Evolutionary conservation across 2,329 filamentous ascomycete species (phyloP).

Genomic region (Stagonosporopsis rhizophila): DNA sequence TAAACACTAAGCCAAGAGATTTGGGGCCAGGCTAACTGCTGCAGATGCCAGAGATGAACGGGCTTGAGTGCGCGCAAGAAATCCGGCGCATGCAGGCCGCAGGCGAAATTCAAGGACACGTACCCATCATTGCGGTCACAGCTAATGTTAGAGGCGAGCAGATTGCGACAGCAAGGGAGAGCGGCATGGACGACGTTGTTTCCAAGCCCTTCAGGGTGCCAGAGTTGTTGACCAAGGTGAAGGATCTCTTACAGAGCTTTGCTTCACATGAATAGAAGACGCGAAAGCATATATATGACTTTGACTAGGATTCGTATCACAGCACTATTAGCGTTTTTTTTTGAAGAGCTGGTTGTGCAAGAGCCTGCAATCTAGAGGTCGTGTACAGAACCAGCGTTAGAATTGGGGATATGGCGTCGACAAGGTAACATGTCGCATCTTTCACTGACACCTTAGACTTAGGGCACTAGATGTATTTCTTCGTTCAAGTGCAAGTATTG

Average conservation of each 20-base stretch:
- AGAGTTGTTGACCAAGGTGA: slow-evolving; percentile 41
- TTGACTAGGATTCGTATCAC: background rate
- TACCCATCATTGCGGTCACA: slow-evolving; percentile 48
- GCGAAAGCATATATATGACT: background rate
- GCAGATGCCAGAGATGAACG: slow-evolving; percentile 50
- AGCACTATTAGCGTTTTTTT: background rate
- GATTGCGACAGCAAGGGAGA: slow-evolving; percentile 37
- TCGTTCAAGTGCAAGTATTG: background rate
- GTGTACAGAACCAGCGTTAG: background rate
- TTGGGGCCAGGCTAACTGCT: background rate
- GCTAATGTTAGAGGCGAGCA: slow-evolving; percentile 48
- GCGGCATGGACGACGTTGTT: slow-evolving; percentile 48
- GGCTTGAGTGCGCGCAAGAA: slow-evolving; percentile 41
- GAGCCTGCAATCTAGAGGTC: background rate
- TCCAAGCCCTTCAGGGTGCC: slow-evolving; percentile 46
- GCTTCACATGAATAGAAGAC: background rate
- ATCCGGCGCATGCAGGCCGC: slow-evolving; percentile 42
- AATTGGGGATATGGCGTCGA: background rate
- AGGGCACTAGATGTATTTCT: background rate
- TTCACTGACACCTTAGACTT: background rate
- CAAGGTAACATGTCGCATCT: background rate
- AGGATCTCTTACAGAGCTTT: slow-evolving; percentile 27
- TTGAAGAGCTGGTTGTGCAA: background rate
- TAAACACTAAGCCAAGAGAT: background rate
- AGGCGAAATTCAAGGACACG: slow-evolving; percentile 32